Evolutionary conservation across 2,329 filamentous ascomycete species (phyloP), one percentile per base, ranked within the genome.

Genomic region (Ophiosphaerella herpotricha): DNA sequence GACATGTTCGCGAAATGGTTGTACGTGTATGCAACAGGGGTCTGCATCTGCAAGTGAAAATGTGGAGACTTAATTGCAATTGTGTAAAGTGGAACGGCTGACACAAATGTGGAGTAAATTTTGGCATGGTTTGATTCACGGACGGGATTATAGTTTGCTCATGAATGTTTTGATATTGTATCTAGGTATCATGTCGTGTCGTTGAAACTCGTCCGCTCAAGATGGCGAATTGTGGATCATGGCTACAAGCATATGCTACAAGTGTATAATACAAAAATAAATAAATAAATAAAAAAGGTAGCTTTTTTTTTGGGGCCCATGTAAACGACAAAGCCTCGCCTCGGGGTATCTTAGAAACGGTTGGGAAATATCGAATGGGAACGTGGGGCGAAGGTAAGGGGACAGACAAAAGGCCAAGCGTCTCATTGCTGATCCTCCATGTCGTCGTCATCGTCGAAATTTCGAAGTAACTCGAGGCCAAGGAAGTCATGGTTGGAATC

Each of bases 401-500:
- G n/a, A 39, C 6, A 35, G 26, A 16, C 49, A 33, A 16, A 43
- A 39, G 18, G 12, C 7, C 23, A 39, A n/a, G 29, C 23, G 33
- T 43, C 45, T 23, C 48, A 52, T 43, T 40, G 39, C 37, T 45
- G 13, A 8, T 59, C 51, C 12, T 61, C 54, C 54, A 57, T 54
- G 43, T 66, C 56, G 1, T 69, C 68, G 14, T 68, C 61, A n/a
- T 68, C 61, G 31, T 66, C 64, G 23, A 63, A 63, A 31, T 71
- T 57, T 26, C 65, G 52, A 33, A 72, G 61, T n/a, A 72, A 54
- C 23, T 70, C 67, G n/a, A 72, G 59, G 4, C 64, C 67, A n/a
- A 50, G 57, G 39, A 59, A 66, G 5, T 46, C 44, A 18, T 64
- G 61, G 26, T 68, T 63, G 1, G 47, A 34, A 26, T 57, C 55